Evolutionary conservation across 179 eudicot species (phyloP), one percentile per base, ranked within the genome.

Genomic region (Sideroxylon spinosum): DNA sequence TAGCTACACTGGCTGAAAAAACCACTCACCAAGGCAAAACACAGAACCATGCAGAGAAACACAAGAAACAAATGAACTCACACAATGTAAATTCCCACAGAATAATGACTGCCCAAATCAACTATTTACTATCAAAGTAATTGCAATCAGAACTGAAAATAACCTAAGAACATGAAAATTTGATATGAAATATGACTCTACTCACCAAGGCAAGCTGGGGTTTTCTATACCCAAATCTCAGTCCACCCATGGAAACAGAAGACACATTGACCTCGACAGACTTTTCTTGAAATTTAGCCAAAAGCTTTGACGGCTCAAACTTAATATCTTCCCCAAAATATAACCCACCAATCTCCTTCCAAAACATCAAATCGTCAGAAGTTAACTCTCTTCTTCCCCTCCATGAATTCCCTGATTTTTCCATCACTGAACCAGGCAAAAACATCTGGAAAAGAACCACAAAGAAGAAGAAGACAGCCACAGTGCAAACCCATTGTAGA

Each of bases 131-230:
- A 26, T 17, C 65, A 57, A 48, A 53, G 29, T 44, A 70, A 69
- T 22, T 50, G 1, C 70, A 64, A 62, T 37, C 9, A 23, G 20
- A 76, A 37, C 20, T 37, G 32, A 17, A 46, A 29, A 25, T 13
- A 32, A 22, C 23, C 52, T 37, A 64, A 14, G 53, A 52, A 32
- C 19, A 56, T 62, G 9, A 23, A 63, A 73, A 53, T 22, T 52
- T 10, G 3, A 48, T 1, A 10, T 1, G 46, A 76, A 25, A 28
- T 62, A 75, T 72, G 62, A 80, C 22, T 70, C 22, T 70, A 84
- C 92, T 90, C 77, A 94, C 98, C 97, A 94, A 73, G 81, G 98
- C 97, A 81, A 94, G 87, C 81, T 78, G 84, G 69, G 98, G 98
- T 77, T 91, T 95, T 68, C 90, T 84, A 63, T 79, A 78, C 67